These are phyloP conservation scores for Lentinula guzmanii DNA, from an alignment of 768 basidiomycete genomes.

Conservation along the genomic window DNA sequence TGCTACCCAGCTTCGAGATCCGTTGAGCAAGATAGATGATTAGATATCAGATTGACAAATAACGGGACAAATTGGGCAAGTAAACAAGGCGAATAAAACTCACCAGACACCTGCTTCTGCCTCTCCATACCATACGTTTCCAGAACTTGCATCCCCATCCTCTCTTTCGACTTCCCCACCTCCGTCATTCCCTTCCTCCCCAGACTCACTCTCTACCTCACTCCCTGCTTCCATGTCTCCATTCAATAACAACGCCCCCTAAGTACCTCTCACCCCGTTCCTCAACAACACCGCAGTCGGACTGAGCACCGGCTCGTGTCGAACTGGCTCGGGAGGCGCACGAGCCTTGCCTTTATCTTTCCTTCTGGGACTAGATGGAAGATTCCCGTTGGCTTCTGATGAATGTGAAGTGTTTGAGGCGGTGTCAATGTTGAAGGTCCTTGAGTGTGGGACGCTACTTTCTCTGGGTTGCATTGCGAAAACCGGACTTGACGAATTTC, in stretches of 20 bases:
- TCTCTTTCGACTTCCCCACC: constrained; percentile 25
- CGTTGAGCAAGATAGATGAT: constrained; percentile 16
- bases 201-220: background rate
- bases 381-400: no score
- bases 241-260: background rate
- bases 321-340: constrained; percentile 63
- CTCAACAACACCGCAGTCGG: constrained; percentile 48
- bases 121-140: background rate
- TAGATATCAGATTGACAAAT: background rate
- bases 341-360: constrained; percentile 77
- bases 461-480: constrained; percentile 34
- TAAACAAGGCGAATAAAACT: background rate
- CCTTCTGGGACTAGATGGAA: constrained; percentile 27
- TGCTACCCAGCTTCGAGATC: constrained; percentile 77
- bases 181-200: background rate
- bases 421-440: no score
- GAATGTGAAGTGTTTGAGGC: no score
- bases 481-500: background rate
- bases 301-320: constrained; percentile 65
- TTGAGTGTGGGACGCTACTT: no score
- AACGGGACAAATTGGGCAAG: no score
- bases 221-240: background rate
- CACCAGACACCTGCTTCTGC: background rate
- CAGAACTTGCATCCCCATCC: background rate
- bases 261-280: constrained; percentile 4